phyloP scores from a whole-genome alignment of 2,329 filamentous ascomycete genomes.

The Ophiostoma sp. region DNA sequence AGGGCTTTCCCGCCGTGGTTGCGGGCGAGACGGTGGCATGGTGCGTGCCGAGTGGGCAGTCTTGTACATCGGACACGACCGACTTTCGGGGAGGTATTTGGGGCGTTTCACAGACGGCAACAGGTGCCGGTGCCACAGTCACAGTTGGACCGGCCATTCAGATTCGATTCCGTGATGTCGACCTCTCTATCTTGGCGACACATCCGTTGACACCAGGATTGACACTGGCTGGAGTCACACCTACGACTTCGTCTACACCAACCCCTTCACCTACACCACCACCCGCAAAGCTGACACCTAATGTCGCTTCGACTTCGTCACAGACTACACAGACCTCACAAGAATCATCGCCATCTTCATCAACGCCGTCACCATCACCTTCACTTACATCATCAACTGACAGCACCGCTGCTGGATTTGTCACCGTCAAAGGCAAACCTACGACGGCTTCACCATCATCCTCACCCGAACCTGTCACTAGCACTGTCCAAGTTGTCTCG shows the following conservation, averaged over 20 bases:
- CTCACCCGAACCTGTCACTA: background rate
- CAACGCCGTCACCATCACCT: background rate
- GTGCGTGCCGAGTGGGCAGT: conserved; percentile 38
- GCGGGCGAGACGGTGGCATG: conserved; percentile 31
- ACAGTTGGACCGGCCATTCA: conserved; percentile 43
- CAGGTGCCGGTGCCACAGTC: conserved; percentile 28
- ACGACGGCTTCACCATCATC: background rate
- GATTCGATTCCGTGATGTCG: conserved; percentile 41
- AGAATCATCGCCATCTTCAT: background rate
- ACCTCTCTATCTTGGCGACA: conserved; percentile 40
- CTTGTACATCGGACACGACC: conserved; percentile 44
- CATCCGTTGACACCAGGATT: conserved; percentile 41
- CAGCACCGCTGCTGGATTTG: background rate
- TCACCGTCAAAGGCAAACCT: background rate
- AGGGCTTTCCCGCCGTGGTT: conserved; percentile 29
- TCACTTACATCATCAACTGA: background rate
- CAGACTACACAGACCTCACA: background rate
- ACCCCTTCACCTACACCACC: background rate
- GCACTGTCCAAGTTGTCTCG: background rate
- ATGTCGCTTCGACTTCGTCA: background rate
- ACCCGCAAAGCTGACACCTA: background rate
- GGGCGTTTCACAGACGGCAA: conserved; percentile 36
- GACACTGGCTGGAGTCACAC: conserved; percentile 26
- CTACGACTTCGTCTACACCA: background rate
- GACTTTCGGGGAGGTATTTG: conserved; percentile 44